Evolutionary conservation across 441 rosid genomes (phyloP).

Genomic region (Theobroma grandiflorum): DNA sequence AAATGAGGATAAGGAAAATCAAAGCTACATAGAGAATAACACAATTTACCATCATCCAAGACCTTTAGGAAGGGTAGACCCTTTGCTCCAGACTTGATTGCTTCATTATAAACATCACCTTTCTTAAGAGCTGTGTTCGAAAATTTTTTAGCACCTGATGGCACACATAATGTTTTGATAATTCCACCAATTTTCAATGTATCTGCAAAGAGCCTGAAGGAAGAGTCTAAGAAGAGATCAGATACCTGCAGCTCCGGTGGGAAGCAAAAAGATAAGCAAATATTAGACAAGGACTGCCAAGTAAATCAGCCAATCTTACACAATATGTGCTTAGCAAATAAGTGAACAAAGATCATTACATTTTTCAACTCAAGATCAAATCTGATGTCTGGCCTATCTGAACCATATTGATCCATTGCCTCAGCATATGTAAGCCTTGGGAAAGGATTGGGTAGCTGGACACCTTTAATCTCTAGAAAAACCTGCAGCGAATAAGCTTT

Average conservation of each 20-base stretch:
- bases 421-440: conserved; percentile 94
- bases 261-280: neutral
- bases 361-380: conserved; percentile 91
- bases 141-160: conserved; percentile 74
- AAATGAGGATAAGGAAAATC: neutral
- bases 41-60: conserved; percentile 74
- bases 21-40: conserved; percentile 1
- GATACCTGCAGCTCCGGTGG: conserved; percentile 73
- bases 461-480: conserved; percentile 83
- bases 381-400: conserved; percentile 96
- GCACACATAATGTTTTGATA: conserved; percentile 81
- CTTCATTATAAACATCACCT: conserved; percentile 83
- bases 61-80: conserved; percentile 95
- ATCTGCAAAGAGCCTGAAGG: conserved; percentile 84
- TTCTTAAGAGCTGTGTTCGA: conserved; percentile 92
- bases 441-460: conserved; percentile 80
- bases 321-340: neutral
- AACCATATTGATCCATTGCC: conserved; percentile 87
- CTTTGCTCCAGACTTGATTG: conserved; percentile 90
- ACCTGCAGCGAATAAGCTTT: conserved; percentile 55
- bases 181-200: conserved; percentile 74
- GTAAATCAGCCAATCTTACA: conserved; percentile 3
- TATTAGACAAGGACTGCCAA: neutral
- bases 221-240: conserved; percentile 60
- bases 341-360: conserved; percentile 52